phyloP scores from a whole-genome alignment of 2,329 filamentous ascomycete genomes.

The Aaosphaeria pasadenensis region DNA sequence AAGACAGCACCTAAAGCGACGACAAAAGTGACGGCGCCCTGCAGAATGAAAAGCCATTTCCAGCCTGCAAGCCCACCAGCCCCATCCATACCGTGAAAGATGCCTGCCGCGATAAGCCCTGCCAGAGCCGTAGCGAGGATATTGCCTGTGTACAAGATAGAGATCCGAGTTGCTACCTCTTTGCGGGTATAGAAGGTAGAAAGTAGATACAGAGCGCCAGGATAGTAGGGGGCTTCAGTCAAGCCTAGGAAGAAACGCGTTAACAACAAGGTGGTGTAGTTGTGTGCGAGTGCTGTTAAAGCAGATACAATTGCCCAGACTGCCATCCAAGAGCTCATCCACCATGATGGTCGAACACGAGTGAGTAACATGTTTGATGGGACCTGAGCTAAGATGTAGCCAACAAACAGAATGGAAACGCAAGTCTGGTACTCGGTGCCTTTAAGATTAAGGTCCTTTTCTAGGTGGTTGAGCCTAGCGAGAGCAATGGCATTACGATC shows the following conservation, averaged over 20 bases:
- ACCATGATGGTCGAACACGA: conserved; percentile 15
- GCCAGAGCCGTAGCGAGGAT: neutral
- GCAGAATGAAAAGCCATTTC: conserved; percentile 3
- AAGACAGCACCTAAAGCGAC: neutral
- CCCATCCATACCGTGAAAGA: neutral
- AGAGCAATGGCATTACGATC: conserved; percentile 63
- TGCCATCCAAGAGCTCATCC: conserved; percentile 4
- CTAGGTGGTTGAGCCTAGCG: conserved; percentile 58
- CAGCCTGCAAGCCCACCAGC: conserved; percentile 18
- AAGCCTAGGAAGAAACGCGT: conserved; percentile 12
- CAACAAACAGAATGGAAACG: conserved; percentile 15
- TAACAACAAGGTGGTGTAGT: conserved; percentile 15
- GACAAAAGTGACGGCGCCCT: neutral
- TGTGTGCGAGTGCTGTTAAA: neutral
- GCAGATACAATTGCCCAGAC: neutral
- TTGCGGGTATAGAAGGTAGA: neutral
- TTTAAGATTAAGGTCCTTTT: conserved; percentile 48
- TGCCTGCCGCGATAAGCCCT: neutral
- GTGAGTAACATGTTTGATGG: conserved; percentile 37
- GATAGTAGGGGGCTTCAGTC: conserved; percentile 7
- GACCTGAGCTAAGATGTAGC: neutral
- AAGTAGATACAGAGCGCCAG: neutral
- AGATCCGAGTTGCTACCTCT: neutral
- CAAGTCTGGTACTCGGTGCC: neutral
- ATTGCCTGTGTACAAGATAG: neutral